Percentiles rank a stretch among this genome's conserved stretches.
phyloP scores from a whole-genome alignment of 2,329 filamentous ascomycete genomes.

The Alternaria burnsii region DNA sequence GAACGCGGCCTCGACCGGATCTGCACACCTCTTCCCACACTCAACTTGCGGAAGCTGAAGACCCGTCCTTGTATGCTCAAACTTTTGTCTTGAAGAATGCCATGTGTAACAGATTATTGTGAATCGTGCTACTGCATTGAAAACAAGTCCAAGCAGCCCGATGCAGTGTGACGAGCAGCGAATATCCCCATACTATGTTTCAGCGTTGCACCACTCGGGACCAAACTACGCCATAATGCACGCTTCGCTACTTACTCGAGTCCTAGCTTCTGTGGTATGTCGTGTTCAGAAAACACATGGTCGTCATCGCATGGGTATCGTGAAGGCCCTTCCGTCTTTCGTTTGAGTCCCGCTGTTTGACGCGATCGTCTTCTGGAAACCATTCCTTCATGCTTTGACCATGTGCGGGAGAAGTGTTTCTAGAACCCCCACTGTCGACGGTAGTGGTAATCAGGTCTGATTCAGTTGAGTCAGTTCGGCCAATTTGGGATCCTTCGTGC shows the following conservation, averaged over 20 bases:
- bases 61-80: slow-evolving; percentile 5
- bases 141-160: slow-evolving; percentile 31
- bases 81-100: slow-evolving; percentile 21
- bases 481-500: slow-evolving; percentile 12
- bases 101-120: slow-evolving; percentile 27
- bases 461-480: slow-evolving; percentile 8
- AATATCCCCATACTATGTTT: slow-evolving; percentile 33
- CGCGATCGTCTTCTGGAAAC: slow-evolving; percentile 31
- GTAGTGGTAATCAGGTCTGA: slow-evolving; percentile 8
- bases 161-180: slow-evolving; percentile 20
- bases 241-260: slow-evolving; percentile 25
- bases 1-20: slow-evolving; percentile 13
- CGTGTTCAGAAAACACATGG: slow-evolving; percentile 30
- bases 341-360: slow-evolving; percentile 24
- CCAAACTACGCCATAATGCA: slow-evolving; percentile 28
- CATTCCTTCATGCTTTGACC: slow-evolving; percentile 20
- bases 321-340: slow-evolving; percentile 9
- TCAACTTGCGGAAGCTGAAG: slow-evolving; percentile 4
- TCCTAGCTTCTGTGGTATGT: slow-evolving; percentile 23
- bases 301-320: slow-evolving; percentile 16
- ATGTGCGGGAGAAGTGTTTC: slow-evolving; percentile 22
- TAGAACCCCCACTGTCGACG: slow-evolving; percentile 25
- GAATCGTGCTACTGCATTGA: slow-evolving; percentile 38
- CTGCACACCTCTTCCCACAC: slow-evolving; percentile 11
- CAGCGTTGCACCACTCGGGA: slow-evolving; percentile 39